A percentile compares a stretch with the other conserved stretches of the same genome.
phyloP scores from a whole-genome alignment of 1,139 yeast species.

The Starmera stellimalicola region DNA sequence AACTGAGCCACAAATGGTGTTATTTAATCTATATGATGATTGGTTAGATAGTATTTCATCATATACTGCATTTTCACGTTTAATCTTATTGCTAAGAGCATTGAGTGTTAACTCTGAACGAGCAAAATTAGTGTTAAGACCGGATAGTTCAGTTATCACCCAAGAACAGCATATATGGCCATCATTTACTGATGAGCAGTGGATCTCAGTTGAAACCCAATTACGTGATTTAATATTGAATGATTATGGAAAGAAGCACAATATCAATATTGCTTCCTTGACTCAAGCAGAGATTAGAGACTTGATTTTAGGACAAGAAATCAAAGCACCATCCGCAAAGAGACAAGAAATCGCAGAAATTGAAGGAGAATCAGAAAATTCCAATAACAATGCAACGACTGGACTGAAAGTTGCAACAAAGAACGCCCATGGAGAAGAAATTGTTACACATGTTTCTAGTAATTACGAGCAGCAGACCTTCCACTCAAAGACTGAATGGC shows the following conservation, averaged over 20 bases:
- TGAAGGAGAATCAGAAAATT: constrained; percentile 43
- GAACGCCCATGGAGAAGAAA: constrained; percentile 94
- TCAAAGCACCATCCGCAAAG: constrained; percentile 79
- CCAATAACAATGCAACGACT: constrained; percentile 32
- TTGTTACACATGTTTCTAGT: constrained; percentile 87
- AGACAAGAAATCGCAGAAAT: constrained; percentile 76
- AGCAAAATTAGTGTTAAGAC: constrained; percentile 66
- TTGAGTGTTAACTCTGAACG: constrained; percentile 69
- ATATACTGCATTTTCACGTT: constrained; percentile 87
- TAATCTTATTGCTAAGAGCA: constrained; percentile 72
- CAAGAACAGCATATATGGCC: constrained; percentile 93
- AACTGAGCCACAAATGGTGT: constrained; percentile 86
- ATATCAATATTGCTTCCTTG: constrained; percentile 75
- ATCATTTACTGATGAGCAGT: constrained; percentile 72
- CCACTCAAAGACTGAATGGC: constrained; percentile 86
- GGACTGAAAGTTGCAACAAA: constrained; percentile 80
- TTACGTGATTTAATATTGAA: constrained; percentile 78
- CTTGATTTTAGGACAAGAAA: constrained; percentile 88
- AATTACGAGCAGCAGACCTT: constrained; percentile 81
- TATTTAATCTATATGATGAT: constrained; percentile 88
- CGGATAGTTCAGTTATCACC: constrained; percentile 61
- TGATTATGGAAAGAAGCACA: constrained; percentile 80
- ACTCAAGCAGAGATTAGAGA: constrained; percentile 94
- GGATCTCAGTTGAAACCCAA: constrained; percentile 85
- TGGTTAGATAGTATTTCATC: constrained; percentile 83